A percentile compares a stretch with the other conserved stretches of the same genome.
Conservation (phyloP, 768 basidiomycete genomes). For the Kwoniella pini region DNA sequence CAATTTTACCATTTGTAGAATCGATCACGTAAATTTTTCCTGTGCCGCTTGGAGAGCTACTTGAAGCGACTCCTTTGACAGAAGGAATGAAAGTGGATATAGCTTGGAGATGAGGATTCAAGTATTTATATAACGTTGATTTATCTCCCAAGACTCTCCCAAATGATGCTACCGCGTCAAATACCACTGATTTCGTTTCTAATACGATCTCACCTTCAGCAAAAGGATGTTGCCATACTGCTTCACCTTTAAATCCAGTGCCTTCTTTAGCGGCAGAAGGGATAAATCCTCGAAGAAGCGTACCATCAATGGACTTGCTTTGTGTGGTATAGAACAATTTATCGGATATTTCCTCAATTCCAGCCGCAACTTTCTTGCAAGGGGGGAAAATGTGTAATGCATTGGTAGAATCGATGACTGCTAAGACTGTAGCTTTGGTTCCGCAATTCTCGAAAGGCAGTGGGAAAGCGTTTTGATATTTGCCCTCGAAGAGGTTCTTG, state of each 20-base stretch:
- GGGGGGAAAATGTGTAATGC: conserved; percentile 52
- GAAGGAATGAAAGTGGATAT: conserved; percentile 61
- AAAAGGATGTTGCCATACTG: conserved; percentile 69
- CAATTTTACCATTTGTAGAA: conserved; percentile 69
- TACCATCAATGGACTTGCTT: conserved; percentile 12
- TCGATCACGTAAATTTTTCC: conserved; percentile 81
- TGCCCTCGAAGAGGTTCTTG: conserved; percentile 42
- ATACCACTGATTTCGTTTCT: conserved; percentile 58
- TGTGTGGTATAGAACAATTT: conserved; percentile 37
- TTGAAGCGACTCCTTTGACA: background rate
- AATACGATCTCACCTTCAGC: conserved; percentile 64
- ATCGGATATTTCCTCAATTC: conserved; percentile 30
- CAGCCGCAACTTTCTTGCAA: conserved; percentile 47
- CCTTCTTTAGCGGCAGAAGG: conserved; percentile 4
- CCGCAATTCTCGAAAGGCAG: conserved; percentile 48
- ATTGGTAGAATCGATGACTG: conserved; percentile 31
- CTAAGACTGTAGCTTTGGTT: conserved; percentile 41
- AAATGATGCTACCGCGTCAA: conserved; percentile 66
- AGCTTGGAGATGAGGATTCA: conserved; percentile 76
- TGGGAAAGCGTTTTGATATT: conserved; percentile 36
- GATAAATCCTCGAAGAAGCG: conserved; percentile 27
- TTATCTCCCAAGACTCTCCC: conserved; percentile 86
- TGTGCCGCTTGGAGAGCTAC: conserved; percentile 19
- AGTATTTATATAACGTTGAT: conserved; percentile 88
- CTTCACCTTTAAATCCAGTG: conserved; percentile 59